Evolutionary conservation across 345 rosid genomes (phyloP).

Genomic region (Eucalyptus polybractea): DNA sequence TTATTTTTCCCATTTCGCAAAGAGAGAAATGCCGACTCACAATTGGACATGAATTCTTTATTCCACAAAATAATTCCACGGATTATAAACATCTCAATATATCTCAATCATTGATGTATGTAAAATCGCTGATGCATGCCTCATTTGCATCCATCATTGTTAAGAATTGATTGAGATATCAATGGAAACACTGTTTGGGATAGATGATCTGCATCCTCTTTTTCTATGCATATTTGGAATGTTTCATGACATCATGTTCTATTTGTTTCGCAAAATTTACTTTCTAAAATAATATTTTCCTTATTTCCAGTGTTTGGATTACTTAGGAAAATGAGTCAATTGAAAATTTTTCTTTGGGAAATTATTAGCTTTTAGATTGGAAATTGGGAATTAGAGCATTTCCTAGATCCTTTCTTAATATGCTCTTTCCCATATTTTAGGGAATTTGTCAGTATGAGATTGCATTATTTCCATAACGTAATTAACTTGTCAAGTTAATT

Average conservation of each 20-base stretch:
- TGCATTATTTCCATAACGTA: background rate
- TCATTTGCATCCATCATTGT: background rate
- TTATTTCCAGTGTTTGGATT: no score
- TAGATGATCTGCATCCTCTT: background rate
- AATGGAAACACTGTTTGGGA: rapidly evolving
- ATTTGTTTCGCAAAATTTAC: rapidly evolving
- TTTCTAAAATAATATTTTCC: background rate
- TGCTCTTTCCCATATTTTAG: background rate
- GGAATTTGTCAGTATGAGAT: background rate
- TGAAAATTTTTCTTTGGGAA: background rate
- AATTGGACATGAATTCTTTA: background rate
- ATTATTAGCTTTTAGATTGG: background rate
- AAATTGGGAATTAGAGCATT: background rate
- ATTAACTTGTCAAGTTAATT: background rate
- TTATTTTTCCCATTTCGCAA: background rate
- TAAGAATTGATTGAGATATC: background rate
- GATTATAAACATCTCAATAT: background rate
- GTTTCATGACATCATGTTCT: background rate
- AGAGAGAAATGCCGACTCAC: rapidly evolving
- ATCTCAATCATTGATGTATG: background rate
- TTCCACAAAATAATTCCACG: rapidly evolving
- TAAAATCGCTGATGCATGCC: rapidly evolving
- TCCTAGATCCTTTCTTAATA: background rate
- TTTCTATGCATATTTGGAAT: background rate
- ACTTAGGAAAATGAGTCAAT: background rate